Evolutionary conservation across 768 basidiomycete genomes (phyloP).

Genomic region (Podaxis mareebaensis): DNA sequence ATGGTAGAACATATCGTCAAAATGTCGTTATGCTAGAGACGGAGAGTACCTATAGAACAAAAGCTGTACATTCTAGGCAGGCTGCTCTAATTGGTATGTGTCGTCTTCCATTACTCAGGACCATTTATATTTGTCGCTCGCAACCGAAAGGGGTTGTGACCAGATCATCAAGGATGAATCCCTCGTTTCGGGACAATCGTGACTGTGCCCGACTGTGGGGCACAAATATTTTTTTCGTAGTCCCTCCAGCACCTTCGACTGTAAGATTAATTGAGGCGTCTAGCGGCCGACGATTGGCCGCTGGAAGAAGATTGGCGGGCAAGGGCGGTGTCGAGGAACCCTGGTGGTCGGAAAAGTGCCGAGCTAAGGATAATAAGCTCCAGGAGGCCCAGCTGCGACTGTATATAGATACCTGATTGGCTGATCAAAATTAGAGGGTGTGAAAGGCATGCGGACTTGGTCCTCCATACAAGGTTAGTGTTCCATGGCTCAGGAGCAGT

Average conservation of each 20-base stretch:
- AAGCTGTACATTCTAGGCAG: slow-evolving; percentile 1
- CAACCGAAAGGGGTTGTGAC: slow-evolving; percentile 16
- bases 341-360: slow-evolving; percentile 14
- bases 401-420: slow-evolving; percentile 26
- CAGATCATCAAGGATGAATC: slow-evolving; percentile 17
- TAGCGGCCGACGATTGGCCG: background rate
- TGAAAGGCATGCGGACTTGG: slow-evolving; percentile 28
- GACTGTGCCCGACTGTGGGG: slow-evolving; percentile 8
- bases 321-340: background rate
- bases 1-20: slow-evolving; percentile 1
- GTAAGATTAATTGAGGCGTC: background rate
- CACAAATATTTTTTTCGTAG: slow-evolving; percentile 7
- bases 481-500: slow-evolving; percentile 18
- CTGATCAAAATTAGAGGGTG: slow-evolving; percentile 34
- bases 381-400: slow-evolving; percentile 11
- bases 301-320: background rate
- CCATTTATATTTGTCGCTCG: slow-evolving; percentile 18
- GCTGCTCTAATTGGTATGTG: slow-evolving; percentile 1
- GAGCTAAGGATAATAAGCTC: slow-evolving; percentile 16
- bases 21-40: slow-evolving; percentile 4
- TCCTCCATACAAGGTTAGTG: slow-evolving; percentile 26
- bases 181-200: slow-evolving; percentile 15
- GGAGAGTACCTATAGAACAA: slow-evolving; percentile 2
- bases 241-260: background rate
- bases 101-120: slow-evolving; percentile 18